Evolutionary conservation across 108 stramenopile species (phyloP), one percentile per base, ranked within the genome.

Genomic region (Pseudonitzschia pungens): DNA sequence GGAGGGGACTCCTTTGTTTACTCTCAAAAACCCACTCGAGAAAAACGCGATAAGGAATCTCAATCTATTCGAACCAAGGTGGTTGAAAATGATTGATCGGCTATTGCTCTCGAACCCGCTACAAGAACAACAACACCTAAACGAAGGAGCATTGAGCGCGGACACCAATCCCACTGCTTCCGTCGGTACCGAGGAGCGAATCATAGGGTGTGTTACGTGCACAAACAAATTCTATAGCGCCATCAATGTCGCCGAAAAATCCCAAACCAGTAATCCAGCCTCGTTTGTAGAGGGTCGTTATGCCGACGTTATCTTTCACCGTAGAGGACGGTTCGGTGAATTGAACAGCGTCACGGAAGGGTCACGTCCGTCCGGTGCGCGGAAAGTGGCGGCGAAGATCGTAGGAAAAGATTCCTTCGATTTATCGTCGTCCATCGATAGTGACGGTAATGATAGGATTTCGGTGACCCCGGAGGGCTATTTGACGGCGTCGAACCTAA

Each of bases 151-250:
- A 18, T 14, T 68, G 43, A 45, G 3, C 62, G n/a, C 22, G 18
- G 60, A 16, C n/a, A 22, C 57, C 29, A 24, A 22, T 14, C 15
- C 57, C 0, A 22, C 21, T 27, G 29, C 12, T 58, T 31, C 57
- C 15, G 8, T 24, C 16, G 14, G 15, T 29, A 53, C 12, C 41
- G 53, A 53, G 60, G 33, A 28, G 15, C 42, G 21, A 52, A 55
- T 53, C n/a, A 77, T 85, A 60, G 84, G 84, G 27, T 85, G 84
- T 45, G 80, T 85, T 0, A 73, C 72, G 56, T 85, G 84, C 58
- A 75, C 75, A 27, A 85, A 85, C 41, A 85, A 85, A 77, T 85
- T 85, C 44, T 85, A 85, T 70, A 82, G 84, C 64, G 82, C 82
- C 22, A 70, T 78, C 32, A 71, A 71, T n/a, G 44, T 83, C 29